A percentile compares a stretch with the other conserved stretches of the same genome.
Conservation (phyloP, 257 asterid species). For the Oldenlandia corymbosa region DNA sequence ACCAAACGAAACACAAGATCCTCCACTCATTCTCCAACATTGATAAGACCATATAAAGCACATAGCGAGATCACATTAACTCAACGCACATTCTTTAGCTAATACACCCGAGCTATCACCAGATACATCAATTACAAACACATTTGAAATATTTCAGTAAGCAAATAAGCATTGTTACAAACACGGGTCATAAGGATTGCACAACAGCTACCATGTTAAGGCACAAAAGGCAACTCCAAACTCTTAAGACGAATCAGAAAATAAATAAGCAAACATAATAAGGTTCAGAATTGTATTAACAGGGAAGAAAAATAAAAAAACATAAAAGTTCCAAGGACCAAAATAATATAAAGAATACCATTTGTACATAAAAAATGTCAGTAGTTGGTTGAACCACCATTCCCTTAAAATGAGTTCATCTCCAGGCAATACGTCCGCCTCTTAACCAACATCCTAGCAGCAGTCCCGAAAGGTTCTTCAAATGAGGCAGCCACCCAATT, state of each 20-base stretch:
- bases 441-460: constrained; percentile 79
- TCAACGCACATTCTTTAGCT: not conserved
- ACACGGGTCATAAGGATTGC: no score
- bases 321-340: not conserved
- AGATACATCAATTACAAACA: no score
- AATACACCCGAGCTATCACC: not conserved
- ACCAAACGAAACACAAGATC: not conserved
- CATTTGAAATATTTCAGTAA: not conserved
- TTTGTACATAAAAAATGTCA: not conserved
- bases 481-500: constrained; percentile 66
- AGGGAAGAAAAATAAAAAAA: not conserved
- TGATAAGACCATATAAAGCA: no score
- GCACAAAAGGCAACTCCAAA: not conserved
- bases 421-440: constrained; percentile 86
- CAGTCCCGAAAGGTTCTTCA: constrained; percentile 72
- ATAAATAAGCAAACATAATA: not conserved
- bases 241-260: not conserved
- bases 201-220: no score
- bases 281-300: not conserved
- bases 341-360: constrained; percentile 8
- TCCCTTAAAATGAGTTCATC: constrained; percentile 79
- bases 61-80: not conserved
- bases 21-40: no score
- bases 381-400: not conserved
- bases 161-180: not conserved